Conservation (phyloP, 1,284 basidiomycete genomes). For the Ganoderma resinaceum region DNA sequence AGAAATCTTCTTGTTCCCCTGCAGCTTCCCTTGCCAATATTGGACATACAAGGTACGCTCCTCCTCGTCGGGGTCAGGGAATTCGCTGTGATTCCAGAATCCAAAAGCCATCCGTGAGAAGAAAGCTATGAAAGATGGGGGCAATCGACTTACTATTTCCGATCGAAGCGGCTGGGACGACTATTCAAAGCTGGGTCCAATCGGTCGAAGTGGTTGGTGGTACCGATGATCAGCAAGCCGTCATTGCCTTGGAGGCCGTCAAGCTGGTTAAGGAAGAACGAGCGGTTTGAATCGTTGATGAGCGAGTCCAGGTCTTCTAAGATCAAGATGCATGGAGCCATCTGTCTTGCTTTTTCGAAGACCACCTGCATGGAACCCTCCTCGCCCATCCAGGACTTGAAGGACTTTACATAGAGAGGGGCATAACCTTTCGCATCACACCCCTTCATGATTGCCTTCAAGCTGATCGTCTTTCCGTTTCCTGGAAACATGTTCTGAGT, state of each 20-base stretch:
- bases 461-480: constrained; percentile 85
- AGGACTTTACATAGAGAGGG: constrained; percentile 82
- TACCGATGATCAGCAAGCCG: constrained; percentile 78
- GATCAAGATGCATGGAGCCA: constrained; percentile 77
- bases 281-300: constrained; percentile 77
- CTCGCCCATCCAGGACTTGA: constrained; percentile 69
- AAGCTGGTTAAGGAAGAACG: constrained; percentile 87
- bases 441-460: constrained; percentile 79
- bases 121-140: background rate
- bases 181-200: constrained; percentile 78
- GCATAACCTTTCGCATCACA: constrained; percentile 64
- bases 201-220: constrained; percentile 84
- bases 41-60: constrained; percentile 71
- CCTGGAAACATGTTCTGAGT: constrained; percentile 47
- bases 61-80: constrained; percentile 68
- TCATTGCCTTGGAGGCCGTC: constrained; percentile 80
- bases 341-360: constrained; percentile 70
- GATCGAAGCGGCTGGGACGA: constrained; percentile 83
- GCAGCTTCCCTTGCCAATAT: constrained; percentile 83
- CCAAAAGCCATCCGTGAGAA: background rate
- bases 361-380: constrained; percentile 69
- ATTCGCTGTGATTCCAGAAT: constrained; percentile 48
- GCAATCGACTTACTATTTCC: constrained; percentile 70
- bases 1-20: constrained; percentile 60
- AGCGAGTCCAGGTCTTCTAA: constrained; percentile 85